Conservation (phyloP, 306 rosid genomes). For the Nissolia schottii region DNA sequence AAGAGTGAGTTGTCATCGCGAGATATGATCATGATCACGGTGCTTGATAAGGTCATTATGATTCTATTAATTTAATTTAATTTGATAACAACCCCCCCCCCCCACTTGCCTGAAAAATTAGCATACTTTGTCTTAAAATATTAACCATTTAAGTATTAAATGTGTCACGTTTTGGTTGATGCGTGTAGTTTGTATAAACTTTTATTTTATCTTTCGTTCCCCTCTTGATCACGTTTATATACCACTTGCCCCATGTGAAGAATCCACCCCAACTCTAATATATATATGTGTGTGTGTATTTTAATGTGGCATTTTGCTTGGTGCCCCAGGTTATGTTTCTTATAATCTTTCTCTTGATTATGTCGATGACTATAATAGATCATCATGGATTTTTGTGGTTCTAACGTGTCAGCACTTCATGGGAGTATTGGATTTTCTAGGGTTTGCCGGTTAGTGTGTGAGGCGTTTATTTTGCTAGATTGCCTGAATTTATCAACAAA, state of each 20-base stretch:
- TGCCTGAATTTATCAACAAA: too few species aligned
- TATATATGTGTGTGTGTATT: too few species aligned
- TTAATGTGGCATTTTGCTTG: background rate
- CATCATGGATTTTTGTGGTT: background rate
- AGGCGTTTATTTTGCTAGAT: too few species aligned
- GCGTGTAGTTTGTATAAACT: constrained; percentile 31
- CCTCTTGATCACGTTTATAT: constrained; percentile 30
- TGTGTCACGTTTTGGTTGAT: constrained; percentile 43
- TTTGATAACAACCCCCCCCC: too few species aligned
- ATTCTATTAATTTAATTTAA: background rate
- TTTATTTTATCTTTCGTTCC: background rate
- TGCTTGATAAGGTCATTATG: constrained; percentile 7
- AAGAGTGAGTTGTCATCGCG: constrained; percentile 12
- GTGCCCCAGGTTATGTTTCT: background rate
- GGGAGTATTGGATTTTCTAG: background rate
- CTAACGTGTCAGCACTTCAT: background rate
- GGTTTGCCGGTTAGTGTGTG: background rate
- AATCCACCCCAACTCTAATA: background rate
- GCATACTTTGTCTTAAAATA: background rate
- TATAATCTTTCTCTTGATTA: background rate
- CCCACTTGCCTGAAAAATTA: background rate
- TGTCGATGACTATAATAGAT: background rate
- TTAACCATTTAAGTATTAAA: constrained; percentile 12
- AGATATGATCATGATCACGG: constrained; percentile 15
- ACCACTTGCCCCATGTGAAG: constrained; percentile 21